Evolutionary conservation across 768 basidiomycete species (phyloP).

Genomic region (Leccinum disarticulatum): DNA sequence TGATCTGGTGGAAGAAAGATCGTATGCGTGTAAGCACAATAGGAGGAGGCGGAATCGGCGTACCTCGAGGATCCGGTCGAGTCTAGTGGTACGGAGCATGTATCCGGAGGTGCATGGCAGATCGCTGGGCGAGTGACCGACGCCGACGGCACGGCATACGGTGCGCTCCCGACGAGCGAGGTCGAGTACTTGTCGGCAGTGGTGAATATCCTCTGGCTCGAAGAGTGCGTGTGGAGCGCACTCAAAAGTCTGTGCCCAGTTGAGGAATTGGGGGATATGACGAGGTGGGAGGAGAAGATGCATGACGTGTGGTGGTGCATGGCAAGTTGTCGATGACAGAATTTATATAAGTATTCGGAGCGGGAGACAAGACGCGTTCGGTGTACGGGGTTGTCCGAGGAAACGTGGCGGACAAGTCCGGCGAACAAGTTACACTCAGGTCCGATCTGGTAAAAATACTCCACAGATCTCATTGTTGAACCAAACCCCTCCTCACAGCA

Average conservation of each 20-base stretch:
- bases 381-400: slow-evolving; percentile 3
- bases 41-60: slow-evolving; percentile 28
- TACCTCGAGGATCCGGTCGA: slow-evolving; percentile 78
- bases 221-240: slow-evolving; percentile 73
- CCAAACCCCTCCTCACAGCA: neutral
- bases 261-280: slow-evolving; percentile 48
- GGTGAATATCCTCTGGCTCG: slow-evolving; percentile 63
- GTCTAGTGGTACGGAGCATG: slow-evolving; percentile 76
- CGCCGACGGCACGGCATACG: slow-evolving; percentile 78
- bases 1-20: slow-evolving; percentile 48
- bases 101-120: slow-evolving; percentile 86
- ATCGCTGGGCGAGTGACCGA: slow-evolving; percentile 93
- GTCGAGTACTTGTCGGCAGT: slow-evolving; percentile 77
- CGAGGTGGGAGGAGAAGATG: slow-evolving; percentile 27
- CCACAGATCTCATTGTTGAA: neutral
- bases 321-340: neutral
- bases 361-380: neutral
- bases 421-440: neutral
- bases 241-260: slow-evolving; percentile 84
- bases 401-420: neutral
- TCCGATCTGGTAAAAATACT: neutral
- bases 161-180: slow-evolving; percentile 73
- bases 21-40: neutral
- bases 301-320: neutral
- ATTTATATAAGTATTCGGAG: neutral